Base-by-base conservation (phyloP, 345 rosid species). In the Odontarrhena argentea region DNA sequence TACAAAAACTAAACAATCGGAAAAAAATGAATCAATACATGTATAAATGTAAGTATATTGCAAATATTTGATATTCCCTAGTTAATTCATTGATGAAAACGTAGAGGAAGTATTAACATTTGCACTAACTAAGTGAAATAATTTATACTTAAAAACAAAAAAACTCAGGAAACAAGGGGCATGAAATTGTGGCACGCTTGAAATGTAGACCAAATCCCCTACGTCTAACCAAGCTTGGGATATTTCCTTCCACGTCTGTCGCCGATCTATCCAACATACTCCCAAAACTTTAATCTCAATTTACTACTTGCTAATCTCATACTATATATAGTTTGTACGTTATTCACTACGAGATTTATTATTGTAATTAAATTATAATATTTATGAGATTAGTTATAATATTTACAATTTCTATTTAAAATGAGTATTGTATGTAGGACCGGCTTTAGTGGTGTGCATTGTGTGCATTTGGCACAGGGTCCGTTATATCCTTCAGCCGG, bases 111-210 rank as follows among this genome's bases (percentile, higher is more conserved):
- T 18, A 54, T 15, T 22, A 18, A 43, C 61, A 55, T 35, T 44
- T 67, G 26, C 53, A 60, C 13, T 55, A 43, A 60, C 13, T 55
- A 43, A 40, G 9, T 9, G 10, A 24, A 2, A 37, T 37, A 25
- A 13, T 8, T 26, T 1, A 13, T 63, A 10, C 10, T 36, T 36
- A 63, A 18, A 9, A 24, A 43, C 43, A 45, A 28, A 28, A 45
- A 46, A 64, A 46, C n/a, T 71, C 65, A 28, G 76, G 70, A 71
- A 71, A 71, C 76, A 71, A 71, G 76, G 76, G 65, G 47, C 70
- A 71, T 64, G 70, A 71, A 71, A 63, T 64, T 64, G 56, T 63
- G 76, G 76, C 76, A 71, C 65, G 70, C 70, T 56, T 64, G 41
- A 12, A 62, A 38, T 54, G 56, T 70, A 61, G 64, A 40, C 51